These are phyloP conservation scores for Coniosporium apollinis DNA, from an alignment of 495 filamentous ascomycete species.

Conservation along the genomic window DNA sequence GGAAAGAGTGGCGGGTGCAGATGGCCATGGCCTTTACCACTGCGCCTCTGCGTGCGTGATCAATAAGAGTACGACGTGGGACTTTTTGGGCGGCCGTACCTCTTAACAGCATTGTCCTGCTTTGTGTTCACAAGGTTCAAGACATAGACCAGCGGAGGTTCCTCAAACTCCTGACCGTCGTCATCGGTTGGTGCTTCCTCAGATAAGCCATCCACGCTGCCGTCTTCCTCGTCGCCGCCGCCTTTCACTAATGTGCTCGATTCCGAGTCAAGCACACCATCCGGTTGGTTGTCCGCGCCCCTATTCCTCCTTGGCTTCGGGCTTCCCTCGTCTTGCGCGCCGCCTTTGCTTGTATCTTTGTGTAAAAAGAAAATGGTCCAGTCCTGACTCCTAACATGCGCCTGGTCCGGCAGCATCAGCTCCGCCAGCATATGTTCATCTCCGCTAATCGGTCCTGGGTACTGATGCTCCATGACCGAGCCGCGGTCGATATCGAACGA, in stretches of 20 bases:
- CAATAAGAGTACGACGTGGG: neutral
- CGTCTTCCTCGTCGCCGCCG: slow-evolving; percentile 31
- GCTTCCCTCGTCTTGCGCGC: slow-evolving; percentile 33
- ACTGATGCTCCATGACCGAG: slow-evolving; percentile 97
- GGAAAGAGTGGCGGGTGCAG: slow-evolving; percentile 92
- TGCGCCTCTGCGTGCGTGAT: slow-evolving; percentile 49
- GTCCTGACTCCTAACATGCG: slow-evolving; percentile 85
- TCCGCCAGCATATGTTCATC: slow-evolving; percentile 96
- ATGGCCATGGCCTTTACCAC: slow-evolving; percentile 99
- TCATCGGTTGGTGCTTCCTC: slow-evolving; percentile 46
- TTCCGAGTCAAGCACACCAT: slow-evolving; percentile 5
- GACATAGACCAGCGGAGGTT: slow-evolving; percentile 92
- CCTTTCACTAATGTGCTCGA: no score
- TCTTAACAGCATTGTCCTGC: slow-evolving; percentile 76
- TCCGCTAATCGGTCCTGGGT: slow-evolving; percentile 83
- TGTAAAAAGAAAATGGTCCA: slow-evolving; percentile 99
- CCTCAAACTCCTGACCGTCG: slow-evolving; percentile 42
- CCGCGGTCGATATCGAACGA: slow-evolving; percentile 94
- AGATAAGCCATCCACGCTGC: slow-evolving; percentile 40
- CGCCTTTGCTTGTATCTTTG: slow-evolving; percentile 77
- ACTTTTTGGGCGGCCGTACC: slow-evolving; percentile 26
- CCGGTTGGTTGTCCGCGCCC: slow-evolving; percentile 3
- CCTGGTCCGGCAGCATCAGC: slow-evolving; percentile 96
- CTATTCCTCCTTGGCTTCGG: slow-evolving; percentile 30
- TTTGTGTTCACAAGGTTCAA: slow-evolving; percentile 97